Evolutionary conservation across 257 asterid species (phyloP).

Genomic region (Salvia splendens): DNA sequence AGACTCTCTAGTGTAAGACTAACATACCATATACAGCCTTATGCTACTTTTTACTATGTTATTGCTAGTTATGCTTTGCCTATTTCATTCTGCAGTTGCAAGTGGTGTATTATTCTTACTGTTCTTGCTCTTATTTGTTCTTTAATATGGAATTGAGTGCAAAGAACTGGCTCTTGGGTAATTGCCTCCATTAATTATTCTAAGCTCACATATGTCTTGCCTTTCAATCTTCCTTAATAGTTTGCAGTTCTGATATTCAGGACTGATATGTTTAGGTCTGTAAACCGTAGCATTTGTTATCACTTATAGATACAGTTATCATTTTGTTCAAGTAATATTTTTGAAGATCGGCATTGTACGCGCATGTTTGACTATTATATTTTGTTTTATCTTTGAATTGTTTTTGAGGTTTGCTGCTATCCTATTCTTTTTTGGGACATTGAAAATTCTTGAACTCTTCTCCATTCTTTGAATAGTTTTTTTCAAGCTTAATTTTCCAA

Average conservation of each 20-base stretch:
- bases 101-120: slow-evolving; percentile 5
- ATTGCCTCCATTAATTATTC: neutral
- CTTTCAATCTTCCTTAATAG: neutral
- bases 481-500: neutral
- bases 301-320: slow-evolving; percentile 5
- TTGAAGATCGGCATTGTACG: neutral
- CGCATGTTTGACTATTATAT: neutral
- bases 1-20: slow-evolving; percentile 81
- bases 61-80: neutral
- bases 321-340: neutral
- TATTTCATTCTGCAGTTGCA: slow-evolving; percentile 17
- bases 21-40: slow-evolving; percentile 24
- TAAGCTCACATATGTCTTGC: neutral
- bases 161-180: neutral
- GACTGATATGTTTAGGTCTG: neutral
- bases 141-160: slow-evolving; percentile 5
- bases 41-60: slow-evolving; percentile 16
- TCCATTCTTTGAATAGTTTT: neutral
- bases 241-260: neutral
- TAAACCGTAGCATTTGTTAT: neutral
- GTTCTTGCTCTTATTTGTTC: neutral
- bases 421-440: neutral
- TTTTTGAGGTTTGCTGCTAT: neutral
- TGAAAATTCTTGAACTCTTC: neutral
- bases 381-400: neutral